Evolutionary conservation across 2,329 filamentous ascomycete species (phyloP).

Genomic region (Shiraia bambusicola): DNA sequence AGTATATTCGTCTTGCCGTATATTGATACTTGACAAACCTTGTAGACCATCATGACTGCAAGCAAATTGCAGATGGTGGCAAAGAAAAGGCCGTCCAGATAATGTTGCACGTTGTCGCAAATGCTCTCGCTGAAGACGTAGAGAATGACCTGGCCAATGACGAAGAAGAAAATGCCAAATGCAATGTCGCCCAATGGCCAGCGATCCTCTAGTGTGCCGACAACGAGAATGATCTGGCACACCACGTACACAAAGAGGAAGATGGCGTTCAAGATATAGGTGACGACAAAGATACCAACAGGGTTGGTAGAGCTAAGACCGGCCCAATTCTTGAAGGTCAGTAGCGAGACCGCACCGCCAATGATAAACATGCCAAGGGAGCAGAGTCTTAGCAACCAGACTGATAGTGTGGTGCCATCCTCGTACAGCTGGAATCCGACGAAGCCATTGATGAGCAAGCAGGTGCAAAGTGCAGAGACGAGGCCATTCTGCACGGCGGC

Average conservation of each 20-base stretch:
- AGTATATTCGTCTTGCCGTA: constrained; percentile 14
- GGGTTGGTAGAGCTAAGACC: constrained; percentile 84
- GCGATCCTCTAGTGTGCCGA: constrained; percentile 87
- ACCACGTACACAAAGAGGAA: constrained; percentile 81
- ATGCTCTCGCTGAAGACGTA: constrained; percentile 87
- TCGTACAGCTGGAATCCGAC: constrained; percentile 98
- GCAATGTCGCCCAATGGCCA: constrained; percentile 93
- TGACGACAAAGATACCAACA: constrained; percentile 82
- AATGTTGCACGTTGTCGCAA: constrained; percentile 83
- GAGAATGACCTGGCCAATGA: constrained; percentile 86
- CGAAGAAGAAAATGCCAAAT: constrained; percentile 89
- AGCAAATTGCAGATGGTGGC: constrained; percentile 91
- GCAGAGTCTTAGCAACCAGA: constrained; percentile 84
- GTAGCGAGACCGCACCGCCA: constrained; percentile 80
- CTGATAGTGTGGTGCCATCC: constrained; percentile 87
- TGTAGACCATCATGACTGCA: constrained; percentile 99
- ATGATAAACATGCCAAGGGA: constrained; percentile 82
- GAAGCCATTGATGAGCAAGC: constrained; percentile 93
- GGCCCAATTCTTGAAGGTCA: constrained; percentile 91
- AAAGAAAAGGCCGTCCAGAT: constrained; percentile 92
- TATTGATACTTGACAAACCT: constrained; percentile 59
- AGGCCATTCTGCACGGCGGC: constrained; percentile 84
- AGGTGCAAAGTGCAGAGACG: constrained; percentile 81
- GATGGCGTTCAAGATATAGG: constrained; percentile 88
- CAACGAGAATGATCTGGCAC: constrained; percentile 85